Evolutionary conservation across 768 basidiomycete genomes (phyloP).

Genomic region (Suillus spraguei): DNA sequence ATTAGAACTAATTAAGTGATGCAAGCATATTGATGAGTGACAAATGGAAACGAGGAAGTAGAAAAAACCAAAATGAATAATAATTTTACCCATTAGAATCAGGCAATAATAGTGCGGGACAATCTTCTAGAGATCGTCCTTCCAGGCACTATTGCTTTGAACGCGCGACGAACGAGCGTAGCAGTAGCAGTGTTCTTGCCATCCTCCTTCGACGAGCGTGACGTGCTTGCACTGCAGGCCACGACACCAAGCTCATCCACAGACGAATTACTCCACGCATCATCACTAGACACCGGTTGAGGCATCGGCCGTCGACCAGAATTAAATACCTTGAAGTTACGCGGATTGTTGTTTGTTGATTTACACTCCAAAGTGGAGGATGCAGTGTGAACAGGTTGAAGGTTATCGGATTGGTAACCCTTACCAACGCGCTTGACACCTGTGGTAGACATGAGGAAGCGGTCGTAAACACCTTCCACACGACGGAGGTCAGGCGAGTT

Average conservation of each 20-base stretch:
- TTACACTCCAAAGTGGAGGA: constrained; percentile 25
- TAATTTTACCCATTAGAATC: constrained; percentile 14
- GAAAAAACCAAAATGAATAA: constrained; percentile 18
- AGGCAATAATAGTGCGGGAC: constrained; percentile 41
- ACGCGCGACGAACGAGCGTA: constrained; percentile 65
- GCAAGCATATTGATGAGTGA: background rate
- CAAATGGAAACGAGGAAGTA: background rate
- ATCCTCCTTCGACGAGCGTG: constrained; percentile 45
- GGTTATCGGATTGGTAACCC: constrained; percentile 77
- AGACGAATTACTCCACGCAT: constrained; percentile 47
- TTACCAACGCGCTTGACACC: constrained; percentile 80
- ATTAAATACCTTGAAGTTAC: constrained; percentile 32
- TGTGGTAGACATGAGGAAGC: constrained; percentile 80
- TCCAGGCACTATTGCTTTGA: constrained; percentile 75
- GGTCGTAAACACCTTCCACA: constrained; percentile 78
- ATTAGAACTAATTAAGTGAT: constrained; percentile 16
- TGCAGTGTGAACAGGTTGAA: constrained; percentile 43
- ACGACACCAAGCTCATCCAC: constrained; percentile 71
- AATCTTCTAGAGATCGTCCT: constrained; percentile 55
- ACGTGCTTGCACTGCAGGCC: constrained; percentile 34
- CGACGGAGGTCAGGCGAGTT: constrained; percentile 63
- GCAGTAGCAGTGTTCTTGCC: constrained; percentile 48
- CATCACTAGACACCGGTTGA: constrained; percentile 72
- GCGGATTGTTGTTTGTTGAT: constrained; percentile 18
- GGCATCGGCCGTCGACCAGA: constrained; percentile 60